Percentiles rank a stretch among this genome's conserved stretches.
Evolutionary conservation across 768 basidiomycete genomes (phyloP).

Genomic region (Suillus ampliporus): DNA sequence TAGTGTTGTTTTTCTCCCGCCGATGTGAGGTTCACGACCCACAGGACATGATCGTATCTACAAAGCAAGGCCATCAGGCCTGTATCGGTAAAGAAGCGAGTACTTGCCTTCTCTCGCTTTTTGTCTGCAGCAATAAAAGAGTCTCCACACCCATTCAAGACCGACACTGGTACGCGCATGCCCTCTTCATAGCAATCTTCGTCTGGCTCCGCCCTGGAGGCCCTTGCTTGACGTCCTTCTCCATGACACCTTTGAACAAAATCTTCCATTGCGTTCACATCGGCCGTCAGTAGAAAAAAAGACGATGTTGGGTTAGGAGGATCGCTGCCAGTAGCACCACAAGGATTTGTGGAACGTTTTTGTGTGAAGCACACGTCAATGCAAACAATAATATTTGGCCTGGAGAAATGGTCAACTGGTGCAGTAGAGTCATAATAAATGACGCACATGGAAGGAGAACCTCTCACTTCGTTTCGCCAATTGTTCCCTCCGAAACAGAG

Average conservation of each 20-base stretch:
- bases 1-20: slow-evolving; percentile 31
- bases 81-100: slow-evolving; percentile 21
- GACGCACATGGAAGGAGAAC: neutral
- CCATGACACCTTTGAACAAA: neutral
- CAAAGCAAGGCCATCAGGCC: slow-evolving; percentile 32
- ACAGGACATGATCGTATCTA: slow-evolving; percentile 26
- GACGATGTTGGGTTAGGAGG: neutral
- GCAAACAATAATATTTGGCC: slow-evolving; percentile 35
- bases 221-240: neutral
- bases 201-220: neutral
- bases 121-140: no score
- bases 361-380: slow-evolving; percentile 44
- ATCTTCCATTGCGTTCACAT: slow-evolving; percentile 10
- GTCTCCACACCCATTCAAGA: no score
- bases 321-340: slow-evolving; percentile 9
- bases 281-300: neutral
- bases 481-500: slow-evolving; percentile 29
- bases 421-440: slow-evolving; percentile 4
- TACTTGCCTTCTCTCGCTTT: slow-evolving; percentile 27
- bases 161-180: no score
- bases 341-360: slow-evolving; percentile 25
- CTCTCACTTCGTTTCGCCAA: neutral
- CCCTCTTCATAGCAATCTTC: no score
- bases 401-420: slow-evolving; percentile 9
- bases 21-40: slow-evolving; percentile 22